Base-by-base conservation (phyloP, 2,329 filamentous ascomycete genomes). In the Spiromastix sp. region DNA sequence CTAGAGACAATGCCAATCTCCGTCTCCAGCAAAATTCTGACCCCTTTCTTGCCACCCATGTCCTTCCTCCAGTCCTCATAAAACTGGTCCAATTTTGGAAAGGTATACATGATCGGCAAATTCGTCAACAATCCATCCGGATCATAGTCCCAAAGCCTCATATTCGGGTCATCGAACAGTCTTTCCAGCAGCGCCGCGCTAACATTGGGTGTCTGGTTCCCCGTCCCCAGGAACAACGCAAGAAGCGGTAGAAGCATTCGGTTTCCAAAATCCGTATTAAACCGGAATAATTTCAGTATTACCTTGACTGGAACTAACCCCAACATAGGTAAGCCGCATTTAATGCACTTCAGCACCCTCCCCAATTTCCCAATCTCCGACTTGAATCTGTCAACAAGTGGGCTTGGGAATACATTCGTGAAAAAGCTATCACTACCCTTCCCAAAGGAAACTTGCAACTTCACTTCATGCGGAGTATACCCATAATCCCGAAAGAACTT, bases 181-280 rank as follows among this genome's bases (percentile, higher is more conserved):
- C 72, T 59, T 49, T 78, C 72, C 4, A 85, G 63, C 21, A 85
- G 76, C 15, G 79, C 77, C 26, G 70, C 72, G 0, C 80, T 74
- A 0, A 85, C 79, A 42, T 83, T 75, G 0, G 79, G 74, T 0
- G 81, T 81, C 47, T 82, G 77, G 45, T 85, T 85, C 2, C 81
- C 79, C 0, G 81, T 85, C 1, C 81, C 81, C 0, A 85, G 63
- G 50, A 86, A 85, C 1, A 85, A 61, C 0, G 81, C 81, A 20
- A 84, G 71, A 52, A 85, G 72, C 1, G 81, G 81, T 38, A 81
- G 67, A 0, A 80, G 75, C 56, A 85, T 77, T 21, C 74, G 76
- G 48, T 85, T 77, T 11, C 71, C 72, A 50, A 85, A 86, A 37
- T 81, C 78, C 7, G 72, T 67, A 37, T 67, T 77, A 57, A 85